Evolutionary conservation across 78 protist genomes (phyloP), one percentile per base, ranked within the genome.

Genomic region (Speleostelium caveatum): DNA sequence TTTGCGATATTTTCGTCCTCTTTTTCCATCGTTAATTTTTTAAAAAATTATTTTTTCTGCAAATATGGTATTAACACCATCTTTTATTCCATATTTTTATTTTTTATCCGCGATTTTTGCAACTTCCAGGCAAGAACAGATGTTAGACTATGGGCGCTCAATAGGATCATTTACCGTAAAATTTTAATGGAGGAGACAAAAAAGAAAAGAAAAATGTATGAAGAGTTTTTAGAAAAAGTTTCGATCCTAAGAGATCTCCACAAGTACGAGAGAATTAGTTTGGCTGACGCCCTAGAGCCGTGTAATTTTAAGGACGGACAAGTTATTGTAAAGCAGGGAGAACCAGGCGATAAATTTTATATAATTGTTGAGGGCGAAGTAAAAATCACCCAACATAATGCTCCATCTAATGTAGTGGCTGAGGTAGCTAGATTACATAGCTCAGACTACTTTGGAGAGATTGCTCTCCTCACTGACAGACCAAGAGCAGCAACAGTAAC

Each of bases 401-500:
- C 22, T 30, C 42, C 39, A 5, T n/a, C 55, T 22, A n/a, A 51
- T 22, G 41, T 14, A 53, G n/a, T n/a, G n/a, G 33, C 41, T 24
- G 94, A 75, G n/a, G 94, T 96, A 14, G 59, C 91, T 26, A 65
- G 86, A 6, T 86, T 95, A 21, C 67, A 56, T 49, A 22, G 61
- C 3, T 66, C 95, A 39, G 95, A 95, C 79, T 96, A 96, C 67
- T 96, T 96, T 33, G 96, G 98, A 59, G 98, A 97, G 69, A 42
- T 95, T 51, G 97, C 98, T 16, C 86, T 97, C 24, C 32, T 95
- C 0, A 80, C 66, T 12, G 80, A 94, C 62, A 32, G 73, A 42
- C 96, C 96, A 2, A 86, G 98, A 30, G 96, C 95, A 6, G 98
- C 98, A 42, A 89, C 98, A 32, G 94, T 97, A 22, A 77, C 87